Conservation (phyloP, 352 stramenopile genomes). For the Pythium dissotocum region DNA sequence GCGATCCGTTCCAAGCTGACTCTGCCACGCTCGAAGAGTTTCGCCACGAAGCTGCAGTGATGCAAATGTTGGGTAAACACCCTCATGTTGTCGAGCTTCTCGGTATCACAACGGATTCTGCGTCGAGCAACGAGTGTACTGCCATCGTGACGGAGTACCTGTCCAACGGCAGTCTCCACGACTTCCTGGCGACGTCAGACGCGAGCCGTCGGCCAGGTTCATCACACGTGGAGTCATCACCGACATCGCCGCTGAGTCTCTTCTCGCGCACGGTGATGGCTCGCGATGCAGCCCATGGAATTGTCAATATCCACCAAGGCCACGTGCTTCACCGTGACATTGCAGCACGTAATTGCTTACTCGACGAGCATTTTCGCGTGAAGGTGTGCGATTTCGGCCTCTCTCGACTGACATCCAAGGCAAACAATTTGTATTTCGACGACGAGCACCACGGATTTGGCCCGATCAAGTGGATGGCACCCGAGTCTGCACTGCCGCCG, state of each 20-base stretch:
- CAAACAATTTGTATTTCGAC: conserved; percentile 48
- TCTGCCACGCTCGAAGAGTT: conserved; percentile 52
- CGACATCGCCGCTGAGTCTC: conserved; percentile 30
- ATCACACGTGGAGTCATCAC: background rate
- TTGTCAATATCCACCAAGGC: conserved; percentile 66
- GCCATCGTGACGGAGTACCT: conserved; percentile 72
- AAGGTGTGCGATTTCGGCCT: conserved; percentile 78
- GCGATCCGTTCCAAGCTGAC: conserved; percentile 41
- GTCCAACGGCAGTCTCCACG: conserved; percentile 63
- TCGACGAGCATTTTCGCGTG: conserved; percentile 61
- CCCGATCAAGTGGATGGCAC: conserved; percentile 76
- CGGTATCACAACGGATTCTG: conserved; percentile 39
- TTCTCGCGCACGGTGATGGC: conserved; percentile 71
- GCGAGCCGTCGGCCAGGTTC: background rate
- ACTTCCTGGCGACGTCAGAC: conserved; percentile 32
- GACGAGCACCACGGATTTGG: conserved; percentile 59
- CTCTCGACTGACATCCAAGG: conserved; percentile 41
- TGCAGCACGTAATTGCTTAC: conserved; percentile 65
- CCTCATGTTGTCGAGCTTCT: conserved; percentile 70
- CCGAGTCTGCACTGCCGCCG: conserved; percentile 61
- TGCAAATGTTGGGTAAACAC: conserved; percentile 75
- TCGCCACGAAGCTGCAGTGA: conserved; percentile 68
- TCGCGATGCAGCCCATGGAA: conserved; percentile 59
- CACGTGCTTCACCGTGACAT: conserved; percentile 70
- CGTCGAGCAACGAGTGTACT: background rate